phyloP scores from a whole-genome alignment of 2,329 filamentous ascomycete species.

The Triangularia setosa region DNA sequence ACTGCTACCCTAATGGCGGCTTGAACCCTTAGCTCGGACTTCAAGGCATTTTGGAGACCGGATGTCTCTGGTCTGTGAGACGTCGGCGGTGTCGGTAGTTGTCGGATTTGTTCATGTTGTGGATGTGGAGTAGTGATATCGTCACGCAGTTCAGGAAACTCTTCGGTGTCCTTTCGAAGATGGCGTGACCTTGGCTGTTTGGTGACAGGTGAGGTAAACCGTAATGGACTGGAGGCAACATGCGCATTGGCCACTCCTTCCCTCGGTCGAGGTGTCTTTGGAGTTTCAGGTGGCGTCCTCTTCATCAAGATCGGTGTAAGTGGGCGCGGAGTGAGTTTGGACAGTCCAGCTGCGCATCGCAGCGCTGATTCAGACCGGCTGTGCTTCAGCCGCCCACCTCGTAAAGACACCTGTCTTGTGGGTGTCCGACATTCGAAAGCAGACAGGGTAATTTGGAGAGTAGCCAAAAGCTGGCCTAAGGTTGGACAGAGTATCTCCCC shows the following conservation, averaged over 20 bases:
- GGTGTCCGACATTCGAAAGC: slow-evolving; percentile 10
- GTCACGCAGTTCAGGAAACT: background rate
- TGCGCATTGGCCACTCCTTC: background rate
- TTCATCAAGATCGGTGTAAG: slow-evolving; percentile 4
- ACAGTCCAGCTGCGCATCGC: background rate
- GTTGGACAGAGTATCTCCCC: slow-evolving; percentile 26
- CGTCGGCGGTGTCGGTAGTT: background rate
- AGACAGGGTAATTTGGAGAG: slow-evolving; percentile 18
- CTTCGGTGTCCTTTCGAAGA: background rate
- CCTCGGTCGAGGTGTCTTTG: background rate
- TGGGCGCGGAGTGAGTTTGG: background rate
- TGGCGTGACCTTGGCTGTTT: background rate
- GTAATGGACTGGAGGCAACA: background rate
- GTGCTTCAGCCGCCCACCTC: slow-evolving; percentile 1
- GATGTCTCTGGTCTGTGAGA: background rate
- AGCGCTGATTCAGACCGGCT: slow-evolving; percentile 2
- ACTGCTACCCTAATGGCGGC: slow-evolving; percentile 26
- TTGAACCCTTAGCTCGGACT: slow-evolving; percentile 27
- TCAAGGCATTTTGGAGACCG: slow-evolving; percentile 18
- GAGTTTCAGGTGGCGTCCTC: background rate
- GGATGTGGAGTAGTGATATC: background rate
- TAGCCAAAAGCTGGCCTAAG: slow-evolving; percentile 21
- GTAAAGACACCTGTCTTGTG: background rate
- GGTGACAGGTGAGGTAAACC: background rate
- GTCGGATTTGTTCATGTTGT: background rate